Base-by-base conservation (phyloP, 305 asterid species). In the Solanum chacoense region DNA sequence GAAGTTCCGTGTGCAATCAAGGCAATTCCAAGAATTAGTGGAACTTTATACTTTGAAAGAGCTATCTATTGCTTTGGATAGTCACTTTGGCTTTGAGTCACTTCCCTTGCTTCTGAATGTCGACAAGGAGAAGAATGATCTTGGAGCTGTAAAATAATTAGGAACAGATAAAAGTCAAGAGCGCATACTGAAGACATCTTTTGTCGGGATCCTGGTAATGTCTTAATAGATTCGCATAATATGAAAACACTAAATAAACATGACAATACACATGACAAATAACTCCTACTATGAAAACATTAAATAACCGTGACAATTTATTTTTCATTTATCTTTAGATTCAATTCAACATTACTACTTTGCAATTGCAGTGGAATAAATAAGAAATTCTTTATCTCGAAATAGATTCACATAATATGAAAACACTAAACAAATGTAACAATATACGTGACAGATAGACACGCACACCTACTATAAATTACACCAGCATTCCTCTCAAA, bases 21-120 rank as follows among this genome's bases (percentile, higher is more conserved):
- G 73, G 90, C 88, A 86, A 90, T 75, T 34, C 89, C 84, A 72
- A 90, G 90, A 91, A 85, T 45, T 83, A 65, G 88, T 81, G 29
- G 32, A 89, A 34, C 88, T 32, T 79, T 86, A 88, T 74, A 63
- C 76, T 50, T 76, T 71, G 80, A 77, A 24, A 84, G 67, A 34
- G 77, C 85, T 91, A 95, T 93, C 98, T 93, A 81, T 94, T 94
- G 87, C 31, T 84, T 84, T 32, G 29, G 87, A 84, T 50, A 84
- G 31, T 84, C 42, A 84, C 74, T 84, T 84, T 84, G 87, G 45
- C 91, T 96, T 97, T 16, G 97, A 93, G 83, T 97, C 99, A 77
- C 95, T 93, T 91, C 98, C 99, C 91, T 97, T 97, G 97, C 98
- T 94, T 93, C 99, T 94, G 91, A 98, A 98, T 55, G 98, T 88